Evolutionary conservation across 176 grass and related monocot genomes (phyloP), one percentile per base, ranked within the genome.

Genomic region (Avena atlantica): DNA sequence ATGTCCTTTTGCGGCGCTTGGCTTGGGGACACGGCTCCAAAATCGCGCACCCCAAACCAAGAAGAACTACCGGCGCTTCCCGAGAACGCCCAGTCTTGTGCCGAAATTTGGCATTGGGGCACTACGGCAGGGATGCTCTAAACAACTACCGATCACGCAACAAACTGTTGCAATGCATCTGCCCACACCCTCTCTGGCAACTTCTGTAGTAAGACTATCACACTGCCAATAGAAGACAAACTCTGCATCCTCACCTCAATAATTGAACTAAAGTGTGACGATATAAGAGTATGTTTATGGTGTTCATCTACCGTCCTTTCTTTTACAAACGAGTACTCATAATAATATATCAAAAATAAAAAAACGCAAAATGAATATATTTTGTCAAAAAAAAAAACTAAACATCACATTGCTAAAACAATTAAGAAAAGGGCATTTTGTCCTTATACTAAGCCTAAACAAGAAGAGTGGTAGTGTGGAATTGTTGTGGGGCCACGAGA

Each of bases 211-310:
- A 84, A 48, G 29, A 71, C 19, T 81, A 42, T 48, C 8, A 10
- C 45, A 48, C 45, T 48, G 2, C 48, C 48, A 50, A 50, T 12
- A 12, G 2, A 50, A 50, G 48, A 50, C 48, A 50, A 50, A 74
- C 42, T 61, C 44, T 65, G 37, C 56, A 55, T 81, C 69, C 51
- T 82, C 45, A 56, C 48, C 40, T 14, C 45, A 64, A 65, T 87
- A 27, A 25, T 37, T 69, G 80, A 23, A 20, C 17, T 69, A 82
- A 69, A 53, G 14, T 53, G 17, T 17, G 2, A 67, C 2, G 3
- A 37, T 36, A 68, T 53, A 48, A 69, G 17, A 37, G 25, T 82
- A 82, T 53, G 45, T 68, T 20, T 36, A 66, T 12, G 20, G 23
- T 81, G 61, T 67, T 67, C 42, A 51, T 14, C 6, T 1, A 8